Conservation (phyloP, 176 grass and related monocot genomes). For the Oropetium thomaeum region DNA sequence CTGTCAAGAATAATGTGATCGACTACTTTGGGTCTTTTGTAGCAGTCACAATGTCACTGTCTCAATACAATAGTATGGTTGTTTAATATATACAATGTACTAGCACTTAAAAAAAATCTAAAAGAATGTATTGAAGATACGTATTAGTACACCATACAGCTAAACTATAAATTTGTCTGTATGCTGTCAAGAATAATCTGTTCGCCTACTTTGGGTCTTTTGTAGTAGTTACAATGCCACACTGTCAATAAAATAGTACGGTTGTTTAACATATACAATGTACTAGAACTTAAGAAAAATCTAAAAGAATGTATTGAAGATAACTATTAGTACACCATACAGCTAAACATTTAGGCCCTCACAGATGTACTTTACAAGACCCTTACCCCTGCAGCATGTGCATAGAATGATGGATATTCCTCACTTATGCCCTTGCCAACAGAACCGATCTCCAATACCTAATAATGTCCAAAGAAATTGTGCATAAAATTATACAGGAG, state of each 20-base stretch:
- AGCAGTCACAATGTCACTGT: background rate
- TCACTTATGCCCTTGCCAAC: conserved; percentile 74
- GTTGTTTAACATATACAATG: background rate
- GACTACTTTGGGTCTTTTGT: too few relatives aligned
- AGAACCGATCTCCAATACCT: conserved; percentile 92
- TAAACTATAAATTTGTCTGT: background rate
- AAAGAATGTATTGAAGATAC: background rate
- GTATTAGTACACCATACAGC: background rate
- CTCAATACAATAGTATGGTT: background rate
- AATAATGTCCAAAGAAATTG: conserved; percentile 13
- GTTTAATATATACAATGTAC: background rate
- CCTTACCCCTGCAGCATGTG: conserved; percentile 75
- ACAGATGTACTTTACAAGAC: background rate
- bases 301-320: background rate
- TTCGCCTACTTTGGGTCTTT: too few relatives aligned
- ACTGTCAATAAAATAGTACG: background rate
- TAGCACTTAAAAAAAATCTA: background rate
- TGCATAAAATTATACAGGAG: background rate
- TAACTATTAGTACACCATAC: background rate
- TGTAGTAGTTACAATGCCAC: background rate
- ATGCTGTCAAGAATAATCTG: conserved; percentile 14
- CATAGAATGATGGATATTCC: conserved; percentile 61
- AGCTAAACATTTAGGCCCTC: background rate
- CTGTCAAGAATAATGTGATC: conserved; percentile 13
- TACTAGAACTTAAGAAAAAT: background rate